These are phyloP conservation scores for Prunus padus DNA, from an alignment of 306 rosid species.

Conservation along the genomic window DNA sequence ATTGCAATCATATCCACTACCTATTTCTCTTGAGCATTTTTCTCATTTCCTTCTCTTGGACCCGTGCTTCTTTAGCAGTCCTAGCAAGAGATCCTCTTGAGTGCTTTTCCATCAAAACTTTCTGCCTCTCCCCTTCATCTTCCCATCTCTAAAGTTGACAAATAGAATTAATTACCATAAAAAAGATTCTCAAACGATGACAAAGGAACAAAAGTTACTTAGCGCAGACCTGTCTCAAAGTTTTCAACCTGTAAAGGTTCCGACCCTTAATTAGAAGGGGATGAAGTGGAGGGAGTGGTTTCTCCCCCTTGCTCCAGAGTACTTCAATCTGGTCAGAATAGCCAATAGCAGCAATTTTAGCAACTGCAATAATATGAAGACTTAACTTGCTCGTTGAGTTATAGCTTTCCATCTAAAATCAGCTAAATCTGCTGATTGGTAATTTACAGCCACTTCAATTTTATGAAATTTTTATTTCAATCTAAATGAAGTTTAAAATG, in stretches of 20 bases:
- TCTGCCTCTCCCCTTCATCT: constrained; percentile 64
- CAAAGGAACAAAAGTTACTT: constrained; percentile 14
- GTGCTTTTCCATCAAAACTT: constrained; percentile 72
- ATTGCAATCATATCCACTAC: constrained; percentile 25
- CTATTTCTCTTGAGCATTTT: constrained; percentile 43
- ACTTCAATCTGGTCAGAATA: constrained; percentile 71
- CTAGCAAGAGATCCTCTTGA: constrained; percentile 73
- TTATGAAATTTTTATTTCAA: not conserved
- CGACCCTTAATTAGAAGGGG: constrained; percentile 88
- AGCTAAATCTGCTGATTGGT: not conserved
- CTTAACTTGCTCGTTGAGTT: not conserved
- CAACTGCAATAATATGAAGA: constrained; percentile 5
- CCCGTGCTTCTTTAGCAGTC: constrained; percentile 61
- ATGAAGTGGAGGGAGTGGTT: constrained; percentile 74
- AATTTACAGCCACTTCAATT: not conserved
- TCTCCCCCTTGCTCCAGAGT: constrained; percentile 94
- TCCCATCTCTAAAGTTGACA: constrained; percentile 63
- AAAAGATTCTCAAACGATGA: constrained; percentile 6
- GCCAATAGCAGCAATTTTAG: constrained; percentile 11
- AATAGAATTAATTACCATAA: constrained; percentile 15
- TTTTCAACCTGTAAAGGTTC: constrained; percentile 79
- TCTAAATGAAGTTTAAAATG: not conserved
- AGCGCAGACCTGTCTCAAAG: constrained; percentile 77
- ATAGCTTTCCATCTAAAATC: not conserved
- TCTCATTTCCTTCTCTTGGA: constrained; percentile 54